Evolutionary conservation across 331 rosid species (phyloP), one percentile per base, ranked within the genome.

Genomic region (Malus hybrid): DNA sequence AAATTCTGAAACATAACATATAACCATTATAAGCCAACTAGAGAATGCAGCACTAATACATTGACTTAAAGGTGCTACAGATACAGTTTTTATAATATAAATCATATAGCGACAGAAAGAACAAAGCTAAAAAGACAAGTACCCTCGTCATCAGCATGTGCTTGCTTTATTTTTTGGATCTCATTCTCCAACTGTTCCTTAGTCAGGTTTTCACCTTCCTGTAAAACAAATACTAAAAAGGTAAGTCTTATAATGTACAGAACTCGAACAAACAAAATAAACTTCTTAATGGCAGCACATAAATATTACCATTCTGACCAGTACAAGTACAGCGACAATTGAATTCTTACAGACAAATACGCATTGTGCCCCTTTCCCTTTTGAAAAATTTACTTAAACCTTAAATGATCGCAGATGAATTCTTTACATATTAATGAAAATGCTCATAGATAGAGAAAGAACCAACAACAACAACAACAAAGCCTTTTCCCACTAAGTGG

Each of bases 81-180:
- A 57, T n/a, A 56, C 10, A 57, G 29, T 20, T 57, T 57, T 20
- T 8, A 67, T 1, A 24, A 29, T 20, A 32, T n/a, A 72, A 55
- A 71, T 56, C 66, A 56, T 62, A 71, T 34, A 33, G 52, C 20
- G 22, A 33, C 18, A 33, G 44, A 33, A 65, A 4, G 44, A 33
- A 34, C 28, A 10, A 2, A 39, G 46, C 0, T 39, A 10, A 71
- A 63, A 74, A 24, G 77, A 71, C 44, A 80, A 70, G 59, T 64
- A 94, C 99, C 99, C 81, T 94, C 94, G 71, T 94, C 99, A 77
- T 88, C 97, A 71, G 93, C 97, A 80, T 92, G 97, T 70, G 87
- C 96, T 80, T 90, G 85, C 86, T 94, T 94, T 32, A 94, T 79
- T 84, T 90, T 96, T 85, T 77, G 77, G 52, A 94, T 93, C 83